These are phyloP conservation scores for Cokeromyces recurvatus DNA, from an alignment of 371 early-diverging fungal species.

Conservation along the genomic window DNA sequence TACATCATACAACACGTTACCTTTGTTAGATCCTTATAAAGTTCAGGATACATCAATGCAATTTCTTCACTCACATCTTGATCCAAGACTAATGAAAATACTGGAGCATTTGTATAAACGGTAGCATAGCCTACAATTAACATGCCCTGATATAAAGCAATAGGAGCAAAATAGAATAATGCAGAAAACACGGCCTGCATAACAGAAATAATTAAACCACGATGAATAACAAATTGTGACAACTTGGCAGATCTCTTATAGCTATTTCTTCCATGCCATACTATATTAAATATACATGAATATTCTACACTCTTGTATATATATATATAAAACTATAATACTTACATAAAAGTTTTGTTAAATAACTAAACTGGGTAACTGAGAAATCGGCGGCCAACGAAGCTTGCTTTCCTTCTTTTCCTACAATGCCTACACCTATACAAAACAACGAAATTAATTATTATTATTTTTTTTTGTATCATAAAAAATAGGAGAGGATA, in stretches of 20 bases:
- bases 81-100: constrained; percentile 93
- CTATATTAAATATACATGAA: constrained; percentile 18
- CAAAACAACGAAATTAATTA: neutral
- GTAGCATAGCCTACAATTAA: constrained; percentile 84
- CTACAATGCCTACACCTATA: constrained; percentile 90
- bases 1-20: constrained; percentile 30
- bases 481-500: neutral
- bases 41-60: constrained; percentile 94
- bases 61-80: constrained; percentile 90
- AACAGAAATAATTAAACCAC: constrained; percentile 96
- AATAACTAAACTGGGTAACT: constrained; percentile 86
- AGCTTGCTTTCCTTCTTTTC: constrained; percentile 99
- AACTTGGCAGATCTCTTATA: constrained; percentile 95
- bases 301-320: too few relatives aligned
- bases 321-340: neutral
- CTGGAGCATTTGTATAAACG: constrained; percentile 96
- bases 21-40: constrained; percentile 95
- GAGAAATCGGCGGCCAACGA: constrained; percentile 97
- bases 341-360: constrained; percentile 77
- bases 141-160: constrained; percentile 91
- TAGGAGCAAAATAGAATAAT: constrained; percentile 97
- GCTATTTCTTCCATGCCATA: constrained; percentile 98
- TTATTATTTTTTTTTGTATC: too few relatives aligned
- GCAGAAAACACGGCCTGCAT: constrained; percentile 99
- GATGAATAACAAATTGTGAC: constrained; percentile 98